Percentiles rank a stretch among this genome's conserved stretches.
Evolutionary conservation across 2,329 filamentous ascomycete genomes (phyloP).

Genomic region (Scopulariopsis brevicaulis): DNA sequence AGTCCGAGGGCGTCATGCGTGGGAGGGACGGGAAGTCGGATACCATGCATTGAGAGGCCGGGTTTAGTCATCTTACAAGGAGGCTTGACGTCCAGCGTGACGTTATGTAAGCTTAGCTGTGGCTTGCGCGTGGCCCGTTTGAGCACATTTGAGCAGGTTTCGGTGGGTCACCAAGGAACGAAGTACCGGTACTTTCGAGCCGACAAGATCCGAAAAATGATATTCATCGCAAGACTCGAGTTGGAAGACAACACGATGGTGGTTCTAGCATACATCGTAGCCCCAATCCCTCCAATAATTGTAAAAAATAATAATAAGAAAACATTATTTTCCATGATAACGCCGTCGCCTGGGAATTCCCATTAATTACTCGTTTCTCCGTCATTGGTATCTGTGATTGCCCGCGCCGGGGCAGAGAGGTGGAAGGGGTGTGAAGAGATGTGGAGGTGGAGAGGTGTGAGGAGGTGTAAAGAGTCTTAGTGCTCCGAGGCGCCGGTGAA

Average conservation of each 20-base stretch:
- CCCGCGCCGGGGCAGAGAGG: neutral
- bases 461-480: neutral
- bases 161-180: constrained; percentile 9
- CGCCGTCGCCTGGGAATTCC: too few relatives aligned
- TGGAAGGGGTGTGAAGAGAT: neutral
- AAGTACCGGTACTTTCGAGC: constrained; percentile 22
- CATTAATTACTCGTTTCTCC: too few relatives aligned
- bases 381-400: neutral
- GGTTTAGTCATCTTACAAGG: too few relatives aligned
- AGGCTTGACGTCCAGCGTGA: too few relatives aligned
- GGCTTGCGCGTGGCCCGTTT: constrained; percentile 12
- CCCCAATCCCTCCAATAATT: neutral
- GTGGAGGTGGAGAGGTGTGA: too few relatives aligned
- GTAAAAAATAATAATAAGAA: too few relatives aligned
- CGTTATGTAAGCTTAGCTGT: neutral
- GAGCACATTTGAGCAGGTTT: constrained; percentile 44
- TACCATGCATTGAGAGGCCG: too few relatives aligned
- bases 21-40: too few relatives aligned
- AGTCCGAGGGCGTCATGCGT: neutral
- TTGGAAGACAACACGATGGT: neutral
- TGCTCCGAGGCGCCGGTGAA: constrained; percentile 44
- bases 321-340: too few relatives aligned
- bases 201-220: neutral
- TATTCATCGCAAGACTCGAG: neutral
- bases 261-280: neutral